Evolutionary conservation across 345 rosid species (phyloP), one percentile per base, ranked within the genome.

Genomic region (Citrus cavaleriei): DNA sequence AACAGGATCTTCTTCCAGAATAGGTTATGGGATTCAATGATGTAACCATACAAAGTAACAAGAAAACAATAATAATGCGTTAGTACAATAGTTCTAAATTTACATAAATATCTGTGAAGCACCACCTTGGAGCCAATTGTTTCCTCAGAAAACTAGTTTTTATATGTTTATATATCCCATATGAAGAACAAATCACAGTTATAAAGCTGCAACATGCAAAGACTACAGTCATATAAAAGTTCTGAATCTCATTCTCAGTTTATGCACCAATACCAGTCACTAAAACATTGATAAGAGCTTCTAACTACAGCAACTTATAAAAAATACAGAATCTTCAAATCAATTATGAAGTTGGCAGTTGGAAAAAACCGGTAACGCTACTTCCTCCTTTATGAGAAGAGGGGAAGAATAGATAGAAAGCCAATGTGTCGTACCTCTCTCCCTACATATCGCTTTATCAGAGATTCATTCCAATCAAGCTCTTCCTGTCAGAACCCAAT

Each of bases 381-480:
- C 55, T 24, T 18, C 37, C 42, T 73, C 55, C 35, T 74, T 27
- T 27, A 24, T 62, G 69, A 42, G 22, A 30, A 63, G 57, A 16
- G n/a, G 55, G 18, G n/a, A 32, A 71, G 6, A 24, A 54, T 34
- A 77, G 40, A 70, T 57, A 37, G 30, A 55, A 7, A 9, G 51
- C 68, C 58, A 49, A 40, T 68, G 10, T 57, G 63, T 25, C 24
- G 27, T 86, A 91, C 98, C 95, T 95, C 99, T 84, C 99, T 88
- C 66, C 98, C 99, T 38, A 90, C 63, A 51, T 91, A 95, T 61
- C 87, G 86, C 79, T 85, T 90, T 67, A 95, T 80, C 87, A 95
- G 77, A 46, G 66, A 82, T 85, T 90, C 86, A 80, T 89, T 87
- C 99, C 95, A 92, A 34, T 88, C 88, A 77, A 92, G 95, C 87